Base-by-base conservation (phyloP, 2,329 filamentous ascomycete genomes). In the Trichoderma sp. region DNA sequence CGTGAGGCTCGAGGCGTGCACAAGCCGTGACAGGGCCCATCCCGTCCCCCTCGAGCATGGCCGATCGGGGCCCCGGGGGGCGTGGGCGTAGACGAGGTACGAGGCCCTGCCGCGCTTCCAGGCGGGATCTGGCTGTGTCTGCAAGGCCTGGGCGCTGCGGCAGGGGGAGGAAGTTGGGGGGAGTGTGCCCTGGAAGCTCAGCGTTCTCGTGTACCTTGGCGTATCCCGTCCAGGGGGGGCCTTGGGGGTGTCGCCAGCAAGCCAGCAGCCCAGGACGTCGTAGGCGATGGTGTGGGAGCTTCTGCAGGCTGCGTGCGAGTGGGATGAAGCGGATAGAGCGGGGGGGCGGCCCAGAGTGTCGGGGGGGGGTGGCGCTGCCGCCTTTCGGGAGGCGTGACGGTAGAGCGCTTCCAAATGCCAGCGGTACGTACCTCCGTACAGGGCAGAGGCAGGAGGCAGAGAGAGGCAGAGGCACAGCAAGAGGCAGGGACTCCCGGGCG, bases 61-160 rank as follows among this genome's bases (percentile, higher is more conserved):
- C 47, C 64, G 59, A 66, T 63, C 59, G 30, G 44, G 45, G 51
- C 51, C 34, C 10, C 28, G 44, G 44, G 7, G 30, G 52, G 61
- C n/a, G 61, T 64, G 52, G 28, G 6, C 14, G 15, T 60, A 60
- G 34, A 9, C 30, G 28, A 48, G 30, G 15, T 24, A 34, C 41
- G 14, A 58, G 50, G 45, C 45, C 21, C 14, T 57, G 19, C 34
- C 45, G 45, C 24, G 48, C 48, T 19, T 15, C 50, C 45, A 41
- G 57, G 57, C 57, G 56, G 63, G 50, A 66, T 66, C 64, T 66
- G 50, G 64, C 47, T 59, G 63, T 64, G 63, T 60, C 45, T 59
- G 41, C 34, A 14, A 39, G 34, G 34, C 34, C 34, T 30, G 19
- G 54, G 41, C 28, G 44, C 30, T 26, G 15, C 26, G 47, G 45